Conservation (phyloP, 2,329 filamentous ascomycete genomes). For the Exophiala mesophila region DNA sequence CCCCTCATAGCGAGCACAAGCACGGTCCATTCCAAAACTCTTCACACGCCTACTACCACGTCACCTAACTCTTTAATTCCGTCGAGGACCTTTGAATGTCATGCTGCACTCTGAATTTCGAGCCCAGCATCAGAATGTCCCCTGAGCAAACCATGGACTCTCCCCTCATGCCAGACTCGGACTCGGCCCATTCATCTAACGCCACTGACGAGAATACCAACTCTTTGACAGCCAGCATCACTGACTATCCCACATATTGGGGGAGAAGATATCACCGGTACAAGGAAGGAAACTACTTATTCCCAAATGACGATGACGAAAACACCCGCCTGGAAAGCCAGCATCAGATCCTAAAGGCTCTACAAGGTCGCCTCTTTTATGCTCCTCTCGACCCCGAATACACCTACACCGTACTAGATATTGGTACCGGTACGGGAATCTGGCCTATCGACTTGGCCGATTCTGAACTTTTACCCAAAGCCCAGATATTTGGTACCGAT, state of each 20-base stretch:
- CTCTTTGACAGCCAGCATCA: slow-evolving; percentile 40
- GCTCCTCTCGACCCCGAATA: slow-evolving; percentile 42
- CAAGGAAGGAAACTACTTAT: slow-evolving; percentile 42
- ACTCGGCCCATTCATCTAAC: slow-evolving; percentile 15
- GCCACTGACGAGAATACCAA: slow-evolving; percentile 32
- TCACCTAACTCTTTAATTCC: too few relatives aligned
- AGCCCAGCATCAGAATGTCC: too few relatives aligned
- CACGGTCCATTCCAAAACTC: too few relatives aligned
- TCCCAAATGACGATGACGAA: slow-evolving; percentile 52
- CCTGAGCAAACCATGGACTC: slow-evolving; percentile 16
- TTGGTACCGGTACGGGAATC: slow-evolving; percentile 59
- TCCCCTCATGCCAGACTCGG: slow-evolving; percentile 18
- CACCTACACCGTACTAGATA: slow-evolving; percentile 48
- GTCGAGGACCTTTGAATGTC: too few relatives aligned
- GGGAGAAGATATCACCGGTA: slow-evolving; percentile 42
- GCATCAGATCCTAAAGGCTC: slow-evolving; percentile 50
- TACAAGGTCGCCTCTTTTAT: slow-evolving; percentile 43
- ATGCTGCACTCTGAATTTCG: not conserved
- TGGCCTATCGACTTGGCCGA: slow-evolving; percentile 65
- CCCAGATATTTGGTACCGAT: slow-evolving; percentile 59
- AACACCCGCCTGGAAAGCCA: slow-evolving; percentile 52
- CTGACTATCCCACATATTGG: slow-evolving; percentile 40
- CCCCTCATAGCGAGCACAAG: too few relatives aligned
- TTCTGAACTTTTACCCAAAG: slow-evolving; percentile 49
- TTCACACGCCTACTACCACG: not conserved